A percentile compares a stretch with the other conserved stretches of the same genome.
These are phyloP conservation scores for Fonsecaea nubica DNA, from an alignment of 2,329 filamentous ascomycete genomes.

Conservation along the genomic window DNA sequence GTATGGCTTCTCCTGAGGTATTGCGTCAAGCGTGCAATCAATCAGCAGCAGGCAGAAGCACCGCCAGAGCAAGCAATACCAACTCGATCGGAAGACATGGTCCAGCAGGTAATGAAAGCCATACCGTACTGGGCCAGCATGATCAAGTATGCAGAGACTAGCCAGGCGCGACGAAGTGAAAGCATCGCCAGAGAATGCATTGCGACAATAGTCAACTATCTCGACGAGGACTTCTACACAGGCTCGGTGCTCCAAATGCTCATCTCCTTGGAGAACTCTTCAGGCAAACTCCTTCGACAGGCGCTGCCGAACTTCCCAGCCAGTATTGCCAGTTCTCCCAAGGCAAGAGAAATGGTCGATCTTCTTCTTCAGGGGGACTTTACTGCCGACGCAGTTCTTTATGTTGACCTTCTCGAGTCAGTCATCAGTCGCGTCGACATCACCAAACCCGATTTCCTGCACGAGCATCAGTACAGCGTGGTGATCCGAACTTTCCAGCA, in stretches of 20 bases:
- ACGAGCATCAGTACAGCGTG: slow-evolving; percentile 22
- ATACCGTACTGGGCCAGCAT: slow-evolving; percentile 32
- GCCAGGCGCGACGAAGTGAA: slow-evolving; percentile 15
- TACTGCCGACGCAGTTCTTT: slow-evolving; percentile 29
- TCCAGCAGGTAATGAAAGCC: slow-evolving; percentile 24
- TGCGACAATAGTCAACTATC: background rate
- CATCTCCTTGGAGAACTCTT: slow-evolving; percentile 28
- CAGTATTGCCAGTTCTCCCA: slow-evolving; percentile 23
- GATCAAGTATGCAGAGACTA: slow-evolving; percentile 14
- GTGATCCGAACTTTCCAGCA: slow-evolving; percentile 45
- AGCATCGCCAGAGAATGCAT: slow-evolving; percentile 23
- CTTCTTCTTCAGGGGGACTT: slow-evolving; percentile 34
- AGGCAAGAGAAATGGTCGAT: slow-evolving; percentile 24
- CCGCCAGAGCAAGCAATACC: background rate
- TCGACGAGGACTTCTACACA: slow-evolving; percentile 18
- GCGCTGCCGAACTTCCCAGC: slow-evolving; percentile 30
- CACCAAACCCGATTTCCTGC: slow-evolving; percentile 34
- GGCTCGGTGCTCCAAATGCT: slow-evolving; percentile 33
- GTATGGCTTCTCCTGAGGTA: slow-evolving; percentile 34
- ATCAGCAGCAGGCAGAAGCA: background rate
- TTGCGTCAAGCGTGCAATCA: slow-evolving; percentile 9
- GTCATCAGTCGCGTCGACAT: slow-evolving; percentile 35
- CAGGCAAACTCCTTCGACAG: slow-evolving; percentile 28
- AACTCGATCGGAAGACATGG: slow-evolving; percentile 7
- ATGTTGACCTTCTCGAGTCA: slow-evolving; percentile 38